Conservation (phyloP, 2,329 filamentous ascomycete species). For the Fusarium subglutinans region DNA sequence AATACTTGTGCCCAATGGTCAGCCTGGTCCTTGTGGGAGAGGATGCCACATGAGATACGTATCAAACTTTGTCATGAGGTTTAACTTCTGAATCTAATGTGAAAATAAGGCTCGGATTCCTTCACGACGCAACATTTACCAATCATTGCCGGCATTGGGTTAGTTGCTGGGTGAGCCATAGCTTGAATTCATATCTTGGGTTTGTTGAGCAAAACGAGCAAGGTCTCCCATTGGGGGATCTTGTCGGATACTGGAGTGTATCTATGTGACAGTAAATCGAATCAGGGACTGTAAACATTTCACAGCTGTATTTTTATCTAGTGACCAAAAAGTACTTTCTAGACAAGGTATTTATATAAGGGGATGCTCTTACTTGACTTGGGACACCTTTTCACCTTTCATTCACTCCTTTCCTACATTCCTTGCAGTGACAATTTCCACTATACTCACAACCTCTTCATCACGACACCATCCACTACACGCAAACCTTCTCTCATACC, state of each 20-base stretch:
- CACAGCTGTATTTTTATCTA: not conserved
- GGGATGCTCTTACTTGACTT: not conserved
- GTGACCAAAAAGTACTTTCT: not conserved
- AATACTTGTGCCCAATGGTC: too few species aligned
- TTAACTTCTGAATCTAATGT: not conserved
- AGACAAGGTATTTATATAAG: not conserved
- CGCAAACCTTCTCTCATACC: not conserved
- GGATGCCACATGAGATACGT: not conserved
- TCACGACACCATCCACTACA: not conserved
- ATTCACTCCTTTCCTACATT: not conserved
- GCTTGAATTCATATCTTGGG: not conserved
- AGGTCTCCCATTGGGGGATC: not conserved
- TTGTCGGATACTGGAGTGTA: not conserved
- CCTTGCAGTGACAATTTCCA: not conserved
- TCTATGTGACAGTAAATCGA: not conserved
- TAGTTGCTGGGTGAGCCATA: not conserved
- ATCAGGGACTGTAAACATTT: not conserved
- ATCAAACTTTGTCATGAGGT: not conserved
- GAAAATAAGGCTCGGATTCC: not conserved
- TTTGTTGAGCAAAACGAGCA: not conserved
- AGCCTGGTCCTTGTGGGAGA: not conserved
- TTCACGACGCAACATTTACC: not conserved
- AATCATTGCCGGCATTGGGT: not conserved
- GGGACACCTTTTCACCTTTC: not conserved
- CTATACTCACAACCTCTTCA: too few species aligned